Conservation (phyloP, 371 early-diverging fungal species). For the Sporodiniella umbellata region DNA sequence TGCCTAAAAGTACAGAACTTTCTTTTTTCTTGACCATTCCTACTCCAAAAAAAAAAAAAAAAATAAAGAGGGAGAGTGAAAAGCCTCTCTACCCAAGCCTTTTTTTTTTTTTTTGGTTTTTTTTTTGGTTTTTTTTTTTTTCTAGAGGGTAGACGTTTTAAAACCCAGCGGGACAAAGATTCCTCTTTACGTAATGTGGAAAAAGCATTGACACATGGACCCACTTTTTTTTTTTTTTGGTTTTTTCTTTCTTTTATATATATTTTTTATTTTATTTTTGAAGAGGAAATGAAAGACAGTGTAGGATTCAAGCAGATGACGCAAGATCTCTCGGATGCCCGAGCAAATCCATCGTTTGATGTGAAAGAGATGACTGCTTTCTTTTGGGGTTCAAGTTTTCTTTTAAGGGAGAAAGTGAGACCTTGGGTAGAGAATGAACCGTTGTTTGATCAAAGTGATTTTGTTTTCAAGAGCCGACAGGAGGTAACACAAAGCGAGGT, state of each 20-base stretch:
- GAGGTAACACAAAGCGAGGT: constrained; percentile 33
- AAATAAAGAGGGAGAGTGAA: background rate
- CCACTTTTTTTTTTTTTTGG: too few species aligned
- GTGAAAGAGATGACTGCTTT: constrained; percentile 32
- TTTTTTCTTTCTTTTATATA: too few species aligned
- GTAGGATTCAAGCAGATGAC: constrained; percentile 30
- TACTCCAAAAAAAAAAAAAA: constrained; percentile 2
- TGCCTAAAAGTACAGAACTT: constrained; percentile 49
- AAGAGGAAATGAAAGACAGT: constrained; percentile 17
- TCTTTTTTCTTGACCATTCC: constrained; percentile 22
- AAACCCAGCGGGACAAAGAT: too few species aligned
- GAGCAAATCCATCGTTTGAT: constrained; percentile 44
- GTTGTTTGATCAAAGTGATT: constrained; percentile 27
- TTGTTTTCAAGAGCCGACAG: constrained; percentile 34
- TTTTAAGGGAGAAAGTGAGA: constrained; percentile 26
- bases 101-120: too few species aligned
- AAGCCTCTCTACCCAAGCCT: too few species aligned
- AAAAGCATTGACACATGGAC: too few species aligned
- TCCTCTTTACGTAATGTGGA: too few species aligned
- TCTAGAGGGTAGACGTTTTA: too few species aligned
- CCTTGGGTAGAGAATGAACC: constrained; percentile 44
- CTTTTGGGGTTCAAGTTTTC: constrained; percentile 38
- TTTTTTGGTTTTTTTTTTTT: too few species aligned
- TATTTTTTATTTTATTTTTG: background rate
- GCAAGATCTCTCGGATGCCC: constrained; percentile 46